Evolutionary conservation across 768 basidiomycete genomes (phyloP).

Genomic region (Leccinum longicurvipes): DNA sequence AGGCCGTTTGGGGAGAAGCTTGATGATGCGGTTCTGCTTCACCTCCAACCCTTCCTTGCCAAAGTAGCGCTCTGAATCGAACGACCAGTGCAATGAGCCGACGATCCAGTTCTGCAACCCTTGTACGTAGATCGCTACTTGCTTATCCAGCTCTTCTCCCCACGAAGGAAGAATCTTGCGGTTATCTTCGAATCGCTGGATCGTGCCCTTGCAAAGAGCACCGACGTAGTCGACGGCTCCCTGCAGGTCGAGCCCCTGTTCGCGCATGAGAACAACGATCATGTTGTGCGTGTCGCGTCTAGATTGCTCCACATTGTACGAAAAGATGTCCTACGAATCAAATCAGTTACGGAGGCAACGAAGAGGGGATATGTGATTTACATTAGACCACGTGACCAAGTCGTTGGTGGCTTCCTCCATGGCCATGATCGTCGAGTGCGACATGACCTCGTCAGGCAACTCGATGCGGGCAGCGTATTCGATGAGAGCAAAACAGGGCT

Average conservation of each 20-base stretch:
- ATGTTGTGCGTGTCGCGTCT: constrained; percentile 70
- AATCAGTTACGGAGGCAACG: constrained; percentile 1
- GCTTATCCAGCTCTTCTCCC: constrained; percentile 55
- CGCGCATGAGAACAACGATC: constrained; percentile 65
- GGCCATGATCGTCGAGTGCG: constrained; percentile 45
- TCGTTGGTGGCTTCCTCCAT: constrained; percentile 50
- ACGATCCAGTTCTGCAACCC: constrained; percentile 73
- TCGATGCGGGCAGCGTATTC: constrained; percentile 54
- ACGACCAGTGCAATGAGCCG: constrained; percentile 72
- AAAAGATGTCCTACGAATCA: constrained; percentile 59
- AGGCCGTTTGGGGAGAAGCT: constrained; percentile 43
- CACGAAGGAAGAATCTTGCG: constrained; percentile 54
- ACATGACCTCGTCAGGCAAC: constrained; percentile 50
- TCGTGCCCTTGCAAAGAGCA: constrained; percentile 52
- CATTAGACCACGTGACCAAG: constrained; percentile 49
- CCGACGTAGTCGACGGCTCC: constrained; percentile 64
- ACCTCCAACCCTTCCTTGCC: constrained; percentile 52
- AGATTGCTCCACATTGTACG: constrained; percentile 73
- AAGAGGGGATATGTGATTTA: constrained; percentile 10
- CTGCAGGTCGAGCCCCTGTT: constrained; percentile 56
- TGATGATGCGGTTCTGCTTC: constrained; percentile 51
- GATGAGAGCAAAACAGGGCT: constrained; percentile 48
- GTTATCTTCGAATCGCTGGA: constrained; percentile 50
- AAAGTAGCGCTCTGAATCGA: constrained; percentile 67
- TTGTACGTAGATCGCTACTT: constrained; percentile 55